phyloP scores from a whole-genome alignment of 257 asterid species.

The Solanum clarkiae region DNA sequence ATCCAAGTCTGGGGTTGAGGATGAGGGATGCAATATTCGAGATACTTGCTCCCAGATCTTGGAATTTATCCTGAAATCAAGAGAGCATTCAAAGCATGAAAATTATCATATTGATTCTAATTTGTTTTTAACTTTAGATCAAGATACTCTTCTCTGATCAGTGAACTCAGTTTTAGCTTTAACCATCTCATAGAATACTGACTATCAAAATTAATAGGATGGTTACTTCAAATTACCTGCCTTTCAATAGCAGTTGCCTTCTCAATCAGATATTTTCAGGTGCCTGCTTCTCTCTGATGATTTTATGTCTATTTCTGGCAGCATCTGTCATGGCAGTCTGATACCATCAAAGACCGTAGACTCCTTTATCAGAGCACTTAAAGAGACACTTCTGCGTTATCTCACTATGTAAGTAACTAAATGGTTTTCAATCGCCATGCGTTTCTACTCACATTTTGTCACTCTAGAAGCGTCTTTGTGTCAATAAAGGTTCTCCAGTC shows the following conservation, averaged over 20 bases:
- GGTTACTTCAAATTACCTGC: not conserved
- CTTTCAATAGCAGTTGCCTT: not conserved
- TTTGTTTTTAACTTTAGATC: not conserved
- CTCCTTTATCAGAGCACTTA: conserved; percentile 16
- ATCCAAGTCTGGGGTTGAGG: not conserved
- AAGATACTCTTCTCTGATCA: not conserved
- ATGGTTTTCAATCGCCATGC: not conserved
- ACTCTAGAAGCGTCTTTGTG: conserved; percentile 12
- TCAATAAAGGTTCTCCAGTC: conserved; percentile 9
- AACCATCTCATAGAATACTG: not conserved
- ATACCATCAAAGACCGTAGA: conserved; percentile 28
- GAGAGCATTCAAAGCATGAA: not conserved
- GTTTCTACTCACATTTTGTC: conserved; percentile 3
- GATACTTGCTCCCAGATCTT: not conserved
- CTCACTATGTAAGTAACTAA: conserved; percentile 48
- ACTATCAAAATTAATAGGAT: not conserved
- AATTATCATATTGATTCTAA: not conserved
- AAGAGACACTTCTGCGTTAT: conserved; percentile 26
- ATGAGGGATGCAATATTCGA: not conserved
- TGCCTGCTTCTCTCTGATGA: not conserved
- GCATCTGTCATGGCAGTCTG: conserved; percentile 28
- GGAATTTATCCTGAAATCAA: not conserved
- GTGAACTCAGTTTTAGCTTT: not conserved
- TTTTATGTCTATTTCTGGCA: conserved; percentile 18
- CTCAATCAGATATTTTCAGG: not conserved